Evolutionary conservation across 2,329 filamentous ascomycete species (phyloP), one percentile per base, ranked within the genome.

Genomic region (Fusarium piperis): DNA sequence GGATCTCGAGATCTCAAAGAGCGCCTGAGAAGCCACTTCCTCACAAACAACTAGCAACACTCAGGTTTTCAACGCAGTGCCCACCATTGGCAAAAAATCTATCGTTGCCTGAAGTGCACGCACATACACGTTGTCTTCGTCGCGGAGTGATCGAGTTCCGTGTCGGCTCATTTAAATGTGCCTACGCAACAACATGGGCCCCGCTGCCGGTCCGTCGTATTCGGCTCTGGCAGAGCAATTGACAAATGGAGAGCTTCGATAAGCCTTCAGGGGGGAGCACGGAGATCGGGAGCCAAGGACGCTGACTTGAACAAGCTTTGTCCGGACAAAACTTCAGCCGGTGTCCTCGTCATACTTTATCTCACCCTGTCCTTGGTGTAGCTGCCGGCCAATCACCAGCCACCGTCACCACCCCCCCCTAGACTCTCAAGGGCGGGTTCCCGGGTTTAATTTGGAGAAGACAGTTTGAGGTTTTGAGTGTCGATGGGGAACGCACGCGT

Each of bases 71-170:
- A 53, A 58, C 35, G 44, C 59, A 72, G 58, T 52, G 64, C 64
- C 57, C 33, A 53, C 48, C 55, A 38, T 64, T 68, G 44, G 44
- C 63, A 57, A 30, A 13, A 18, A 28, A 48, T 23, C 23, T 23
- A 48, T 28, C 7, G 16, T 52, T 20, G 13, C 48, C 18, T 48
- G 58, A 59, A 59, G 56, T 12, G 26, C 48, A 62, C 38, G 12
- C 20, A 20, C n/a, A 8, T 11, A 32, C 18, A 44, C 39, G 39
- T 44, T 28, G 36, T 51, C 39, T 53, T 70, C 66, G 32, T 71
- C 51, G 60, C 78, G 74, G 75, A 68, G 71, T 67, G 61, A 39
- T 58, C 39, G 48, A 35, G 51, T 77, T 74, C 76, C 74, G 77
- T 62, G 68, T 77, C 73, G 55, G 56, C 52, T 64, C 44, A 46